Percentiles rank a stretch among this genome's conserved stretches.
These are phyloP conservation scores for Trametes villosa DNA, from an alignment of 768 basidiomycete genomes.

Conservation along the genomic window DNA sequence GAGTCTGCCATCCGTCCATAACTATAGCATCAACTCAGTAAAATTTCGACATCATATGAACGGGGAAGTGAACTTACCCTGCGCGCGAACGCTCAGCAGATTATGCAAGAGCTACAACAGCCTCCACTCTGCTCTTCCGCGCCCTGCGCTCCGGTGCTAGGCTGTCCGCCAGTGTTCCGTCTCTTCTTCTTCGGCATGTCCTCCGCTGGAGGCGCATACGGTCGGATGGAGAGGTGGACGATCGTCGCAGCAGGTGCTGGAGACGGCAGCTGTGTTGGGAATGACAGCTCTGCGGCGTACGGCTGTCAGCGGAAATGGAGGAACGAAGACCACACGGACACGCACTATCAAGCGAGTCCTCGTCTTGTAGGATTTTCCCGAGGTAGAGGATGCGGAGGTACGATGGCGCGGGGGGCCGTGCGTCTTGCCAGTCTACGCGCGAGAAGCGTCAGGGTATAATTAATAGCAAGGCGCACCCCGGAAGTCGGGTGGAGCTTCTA, in stretches of 20 bases:
- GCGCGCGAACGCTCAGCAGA: constrained; percentile 37
- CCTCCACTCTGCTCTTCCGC: constrained; percentile 34
- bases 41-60: neutral
- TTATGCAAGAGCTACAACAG: constrained; percentile 44
- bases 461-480: neutral
- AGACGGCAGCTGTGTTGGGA: constrained; percentile 37
- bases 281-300: constrained; percentile 32
- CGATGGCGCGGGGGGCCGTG: constrained; percentile 76
- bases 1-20: neutral
- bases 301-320: neutral
- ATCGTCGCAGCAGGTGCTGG: constrained; percentile 54
- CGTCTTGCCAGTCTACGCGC: constrained; percentile 72
- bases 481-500: neutral
- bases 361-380: constrained; percentile 83
- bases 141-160: constrained; percentile 21
- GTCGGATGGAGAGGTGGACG: constrained; percentile 75
- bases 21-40: neutral
- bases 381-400: constrained; percentile 77
- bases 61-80: neutral
- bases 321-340: constrained; percentile 19
- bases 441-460: neutral
- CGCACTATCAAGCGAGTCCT: constrained; percentile 73
- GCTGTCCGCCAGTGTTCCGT: constrained; percentile 29
- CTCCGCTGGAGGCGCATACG: constrained; percentile 56
- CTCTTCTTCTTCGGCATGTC: constrained; percentile 56